Base-by-base conservation (phyloP, 768 basidiomycete genomes). In the Amyloporia xantha region DNA sequence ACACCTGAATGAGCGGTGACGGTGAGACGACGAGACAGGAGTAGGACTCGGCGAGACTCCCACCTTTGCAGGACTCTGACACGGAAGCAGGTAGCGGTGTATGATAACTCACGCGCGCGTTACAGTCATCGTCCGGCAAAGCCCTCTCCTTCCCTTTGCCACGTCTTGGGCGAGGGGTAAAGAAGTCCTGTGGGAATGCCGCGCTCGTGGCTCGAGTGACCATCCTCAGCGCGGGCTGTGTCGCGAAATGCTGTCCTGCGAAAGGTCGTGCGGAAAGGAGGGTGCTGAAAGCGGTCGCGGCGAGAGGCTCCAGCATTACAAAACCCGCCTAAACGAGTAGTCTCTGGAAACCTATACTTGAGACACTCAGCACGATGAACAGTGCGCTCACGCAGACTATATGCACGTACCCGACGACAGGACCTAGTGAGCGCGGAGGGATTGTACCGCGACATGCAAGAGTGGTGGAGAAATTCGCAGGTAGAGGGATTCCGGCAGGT, bases 231-330 rank as follows among this genome's bases (percentile, higher is more conserved):
- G 65, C 57, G 46, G 62, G 52, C 51, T 55, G 64, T 37, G 64
- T 58, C 45, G 63, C 41, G 52, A 60, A 54, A 46, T 49, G 57
- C 46, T 57, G 58, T 48, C 56, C 53, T 35, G 62, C 53, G 41
- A 57, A 52, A 33, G 59, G 57, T 40, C 61, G 59, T 42, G 53
- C 54, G 40, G 74, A 67, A 53, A 79, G 57, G 43, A 69, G 44
- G 56, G 74, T 68, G 64, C 71, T 72, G 65, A 76, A 63, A 55
- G 81, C 67, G 64, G 74, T 73, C 38, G 75, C 71, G 50, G 76
- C 73, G 55, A 84, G 67, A 59, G 79, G 78, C 71, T 84, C 80
- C 59, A 83, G 71, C 81, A 83, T 84, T 70, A 66, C 68, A 67
- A 64, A 54, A 62, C 59, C 56, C 61, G 54, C 57, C 44, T 42